A percentile compares a stretch with the other conserved stretches of the same genome.
phyloP scores from a whole-genome alignment of 805 yeast species.

The Novakomyces olei region DNA sequence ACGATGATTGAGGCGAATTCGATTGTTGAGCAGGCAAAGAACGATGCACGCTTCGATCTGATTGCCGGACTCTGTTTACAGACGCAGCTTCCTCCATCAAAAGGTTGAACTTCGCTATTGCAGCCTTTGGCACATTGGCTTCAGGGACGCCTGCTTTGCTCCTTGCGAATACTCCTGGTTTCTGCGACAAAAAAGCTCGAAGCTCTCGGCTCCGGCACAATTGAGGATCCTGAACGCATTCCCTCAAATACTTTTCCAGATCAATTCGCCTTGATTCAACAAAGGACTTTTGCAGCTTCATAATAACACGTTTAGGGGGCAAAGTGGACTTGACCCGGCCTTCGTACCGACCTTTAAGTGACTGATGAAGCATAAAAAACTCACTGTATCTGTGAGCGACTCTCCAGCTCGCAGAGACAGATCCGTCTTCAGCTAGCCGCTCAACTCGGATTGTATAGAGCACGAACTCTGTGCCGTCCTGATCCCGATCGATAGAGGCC shows the following conservation, averaged over 20 bases:
- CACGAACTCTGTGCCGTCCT: conserved; percentile 36
- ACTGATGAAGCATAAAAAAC: conserved; percentile 47
- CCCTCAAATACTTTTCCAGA: conserved; percentile 39
- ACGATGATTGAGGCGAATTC: too few relatives aligned
- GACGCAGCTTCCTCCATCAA: too few relatives aligned
- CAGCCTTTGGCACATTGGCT: too few relatives aligned
- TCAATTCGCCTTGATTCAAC: conserved; percentile 40
- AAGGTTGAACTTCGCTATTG: too few relatives aligned
- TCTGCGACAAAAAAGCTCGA: conserved; percentile 43
- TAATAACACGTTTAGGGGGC: conserved; percentile 30
- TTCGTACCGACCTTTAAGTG: conserved; percentile 32
- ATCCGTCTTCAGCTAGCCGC: conserved; percentile 22
- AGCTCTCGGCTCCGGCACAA: conserved; percentile 57
- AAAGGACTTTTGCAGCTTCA: conserved; percentile 45
- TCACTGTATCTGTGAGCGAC: conserved; percentile 80
- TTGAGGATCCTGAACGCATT: conserved; percentile 34
- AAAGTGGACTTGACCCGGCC: conserved; percentile 27
- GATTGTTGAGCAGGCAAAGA: too few relatives aligned
- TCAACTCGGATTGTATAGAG: conserved; percentile 61
- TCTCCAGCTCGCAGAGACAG: conserved; percentile 56
- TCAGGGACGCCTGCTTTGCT: too few relatives aligned
- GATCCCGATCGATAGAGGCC: too few relatives aligned
- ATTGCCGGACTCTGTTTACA: too few relatives aligned
- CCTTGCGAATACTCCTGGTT: too few relatives aligned
- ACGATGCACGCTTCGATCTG: too few relatives aligned